Conservation (phyloP, 768 basidiomycete genomes). For the Podaxis sp. region DNA sequence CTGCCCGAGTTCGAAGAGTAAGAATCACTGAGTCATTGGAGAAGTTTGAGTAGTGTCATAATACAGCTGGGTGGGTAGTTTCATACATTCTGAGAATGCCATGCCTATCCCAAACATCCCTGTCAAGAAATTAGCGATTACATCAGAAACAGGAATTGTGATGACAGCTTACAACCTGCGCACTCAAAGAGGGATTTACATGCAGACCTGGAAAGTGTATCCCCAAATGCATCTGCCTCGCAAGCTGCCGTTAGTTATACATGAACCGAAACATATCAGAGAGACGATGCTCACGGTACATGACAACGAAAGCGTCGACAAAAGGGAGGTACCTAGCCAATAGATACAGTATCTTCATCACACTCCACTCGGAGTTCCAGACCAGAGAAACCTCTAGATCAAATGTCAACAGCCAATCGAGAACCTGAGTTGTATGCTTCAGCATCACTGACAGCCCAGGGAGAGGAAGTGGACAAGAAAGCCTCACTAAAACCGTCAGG, state of each 20-base stretch:
- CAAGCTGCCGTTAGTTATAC: too few relatives aligned
- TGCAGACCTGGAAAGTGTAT: too few relatives aligned
- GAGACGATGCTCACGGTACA: slow-evolving; percentile 18
- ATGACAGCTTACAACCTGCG: too few relatives aligned
- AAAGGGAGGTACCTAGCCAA: slow-evolving; percentile 26
- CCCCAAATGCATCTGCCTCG: too few relatives aligned
- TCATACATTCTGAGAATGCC: too few relatives aligned
- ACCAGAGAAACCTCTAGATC: slow-evolving; percentile 21
- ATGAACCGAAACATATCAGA: too few relatives aligned
- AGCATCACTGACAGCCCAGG: not conserved
- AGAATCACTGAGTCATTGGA: slow-evolving; percentile 1
- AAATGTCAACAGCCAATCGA: slow-evolving; percentile 25
- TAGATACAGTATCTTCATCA: slow-evolving; percentile 26
- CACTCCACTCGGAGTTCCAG: slow-evolving; percentile 24
- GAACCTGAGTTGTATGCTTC: not conserved
- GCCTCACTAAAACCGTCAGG: not conserved
- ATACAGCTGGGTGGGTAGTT: too few relatives aligned
- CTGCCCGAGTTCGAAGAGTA: slow-evolving; percentile 7
- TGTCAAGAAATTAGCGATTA: too few relatives aligned
- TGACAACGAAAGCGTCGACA: slow-evolving; percentile 19
- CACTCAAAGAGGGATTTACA: too few relatives aligned
- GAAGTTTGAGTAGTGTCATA: too few relatives aligned
- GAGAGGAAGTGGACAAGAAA: not conserved
- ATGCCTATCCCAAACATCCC: too few relatives aligned
- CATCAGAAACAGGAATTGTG: too few relatives aligned